Conservation (phyloP, 805 yeast genomes). For the Zygosaccharomyces rouxii region DNA sequence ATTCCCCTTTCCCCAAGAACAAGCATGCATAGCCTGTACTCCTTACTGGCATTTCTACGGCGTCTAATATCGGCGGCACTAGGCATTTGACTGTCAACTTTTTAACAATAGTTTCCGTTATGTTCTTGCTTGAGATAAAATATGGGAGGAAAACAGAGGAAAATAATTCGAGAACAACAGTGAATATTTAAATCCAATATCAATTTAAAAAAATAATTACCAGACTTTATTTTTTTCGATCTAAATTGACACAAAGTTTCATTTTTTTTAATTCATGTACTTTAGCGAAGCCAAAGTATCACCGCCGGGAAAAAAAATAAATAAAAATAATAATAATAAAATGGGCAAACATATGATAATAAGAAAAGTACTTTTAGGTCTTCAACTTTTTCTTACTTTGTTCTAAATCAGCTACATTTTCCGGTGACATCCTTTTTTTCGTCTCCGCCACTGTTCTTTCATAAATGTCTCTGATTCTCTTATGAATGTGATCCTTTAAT, state of each 20-base stretch:
- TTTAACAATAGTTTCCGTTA: background rate
- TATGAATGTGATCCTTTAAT: slow-evolving; percentile 27
- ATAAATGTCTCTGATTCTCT: slow-evolving; percentile 24
- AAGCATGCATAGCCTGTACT: slow-evolving; percentile 61
- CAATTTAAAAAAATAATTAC: background rate
- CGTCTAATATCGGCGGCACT: slow-evolving; percentile 44
- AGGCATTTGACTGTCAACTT: background rate
- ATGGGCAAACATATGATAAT: no score
- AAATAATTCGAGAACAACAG: background rate
- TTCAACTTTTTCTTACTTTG: slow-evolving; percentile 18
- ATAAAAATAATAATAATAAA: background rate
- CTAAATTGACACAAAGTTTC: slow-evolving; percentile 1
- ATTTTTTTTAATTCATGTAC: background rate
- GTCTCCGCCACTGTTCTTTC: slow-evolving; percentile 23
- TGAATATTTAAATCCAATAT: background rate
- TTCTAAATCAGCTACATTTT: slow-evolving; percentile 10
- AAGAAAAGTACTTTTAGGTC: slow-evolving; percentile 9
- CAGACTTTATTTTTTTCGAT: background rate
- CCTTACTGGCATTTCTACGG: slow-evolving; percentile 58
- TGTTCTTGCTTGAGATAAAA: background rate
- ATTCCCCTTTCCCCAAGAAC: slow-evolving; percentile 70
- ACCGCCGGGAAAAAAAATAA: background rate
- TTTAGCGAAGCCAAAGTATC: background rate
- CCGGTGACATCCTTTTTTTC: slow-evolving; percentile 20
- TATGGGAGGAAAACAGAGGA: background rate